Conservation (phyloP, 768 basidiomycete genomes). For the Mycena haematopus region DNA sequence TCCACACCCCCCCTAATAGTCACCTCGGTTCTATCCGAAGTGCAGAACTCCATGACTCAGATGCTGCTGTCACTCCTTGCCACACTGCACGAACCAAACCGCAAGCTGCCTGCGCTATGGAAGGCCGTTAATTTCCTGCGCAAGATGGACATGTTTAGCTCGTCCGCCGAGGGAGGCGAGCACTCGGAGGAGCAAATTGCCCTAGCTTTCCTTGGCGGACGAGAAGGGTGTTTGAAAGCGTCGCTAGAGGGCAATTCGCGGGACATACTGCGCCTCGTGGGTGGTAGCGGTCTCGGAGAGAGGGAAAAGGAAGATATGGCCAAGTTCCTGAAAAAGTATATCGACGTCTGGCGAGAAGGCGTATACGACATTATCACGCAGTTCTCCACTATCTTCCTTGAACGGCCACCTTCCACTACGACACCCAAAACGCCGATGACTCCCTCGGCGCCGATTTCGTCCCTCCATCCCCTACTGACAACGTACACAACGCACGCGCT, state of each 20-base stretch:
- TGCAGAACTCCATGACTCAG: constrained; percentile 67
- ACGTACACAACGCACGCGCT: constrained; percentile 68
- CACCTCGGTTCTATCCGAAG: constrained; percentile 68
- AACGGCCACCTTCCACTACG: constrained; percentile 52
- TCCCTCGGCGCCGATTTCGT: constrained; percentile 32
- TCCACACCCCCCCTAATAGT: constrained; percentile 56
- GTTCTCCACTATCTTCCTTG: constrained; percentile 88
- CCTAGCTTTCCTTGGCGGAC: constrained; percentile 80
- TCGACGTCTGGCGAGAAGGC: constrained; percentile 91
- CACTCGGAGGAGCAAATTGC: constrained; percentile 80
- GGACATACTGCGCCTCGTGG: constrained; percentile 48
- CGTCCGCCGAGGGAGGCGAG: constrained; percentile 34
- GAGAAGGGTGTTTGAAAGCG: constrained; percentile 66
- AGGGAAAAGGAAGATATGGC: constrained; percentile 74
- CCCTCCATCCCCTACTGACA: constrained; percentile 62
- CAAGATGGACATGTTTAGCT: constrained; percentile 72
- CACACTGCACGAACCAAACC: constrained; percentile 79
- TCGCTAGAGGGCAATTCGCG: constrained; percentile 60
- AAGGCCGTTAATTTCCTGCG: constrained; percentile 89
- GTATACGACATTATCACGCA: constrained; percentile 93
- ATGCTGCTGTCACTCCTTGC: constrained; percentile 83
- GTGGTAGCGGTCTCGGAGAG: constrained; percentile 52
- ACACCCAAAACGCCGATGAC: constrained; percentile 34
- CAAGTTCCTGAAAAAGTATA: constrained; percentile 82
- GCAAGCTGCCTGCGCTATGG: constrained; percentile 88